Percentiles rank a stretch among this genome's conserved stretches.
These are phyloP conservation scores for Verticillium albo-atrum DNA, from an alignment of 2,329 filamentous ascomycete genomes.

Conservation along the genomic window DNA sequence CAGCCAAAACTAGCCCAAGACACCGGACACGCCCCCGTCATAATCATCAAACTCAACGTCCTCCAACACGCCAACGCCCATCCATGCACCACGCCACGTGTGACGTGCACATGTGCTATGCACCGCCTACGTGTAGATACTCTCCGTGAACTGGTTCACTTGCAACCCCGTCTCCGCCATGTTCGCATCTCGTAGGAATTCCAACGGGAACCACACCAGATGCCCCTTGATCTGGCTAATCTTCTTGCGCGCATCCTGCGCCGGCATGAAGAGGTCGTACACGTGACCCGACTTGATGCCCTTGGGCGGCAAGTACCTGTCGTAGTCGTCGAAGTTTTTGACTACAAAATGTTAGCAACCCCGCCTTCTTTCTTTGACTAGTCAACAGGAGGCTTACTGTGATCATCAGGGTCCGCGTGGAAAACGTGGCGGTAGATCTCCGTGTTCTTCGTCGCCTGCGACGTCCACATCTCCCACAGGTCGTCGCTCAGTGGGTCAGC, in stretches of 20 bases:
- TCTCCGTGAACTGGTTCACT: conserved; percentile 83
- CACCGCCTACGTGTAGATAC: conserved; percentile 65
- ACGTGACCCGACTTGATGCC: conserved; percentile 80
- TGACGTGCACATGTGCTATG: not conserved
- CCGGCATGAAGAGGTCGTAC: conserved; percentile 73
- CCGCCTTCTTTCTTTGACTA: not conserved
- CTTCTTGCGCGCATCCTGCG: conserved; percentile 68
- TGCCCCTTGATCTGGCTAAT: conserved; percentile 76
- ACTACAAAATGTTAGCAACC: conserved; percentile 40
- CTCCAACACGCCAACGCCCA: no score
- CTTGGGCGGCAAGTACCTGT: conserved; percentile 66
- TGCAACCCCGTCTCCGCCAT: conserved; percentile 89
- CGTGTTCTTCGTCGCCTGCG: conserved; percentile 66
- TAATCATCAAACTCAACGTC: no score
- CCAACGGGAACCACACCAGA: conserved; percentile 91
- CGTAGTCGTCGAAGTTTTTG: conserved; percentile 86
- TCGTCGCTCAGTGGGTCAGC: conserved; percentile 66
- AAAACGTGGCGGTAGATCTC: conserved; percentile 74
- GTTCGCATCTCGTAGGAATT: conserved; percentile 76
- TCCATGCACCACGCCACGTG: no score
- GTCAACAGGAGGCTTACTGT: conserved; percentile 45
- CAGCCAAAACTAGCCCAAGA: no score
- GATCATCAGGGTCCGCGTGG: conserved; percentile 84
- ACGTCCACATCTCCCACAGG: conserved; percentile 66
- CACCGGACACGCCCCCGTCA: no score